Base-by-base conservation (phyloP, 2,329 filamentous ascomycete species). In the Fusarium sulawesiense region DNA sequence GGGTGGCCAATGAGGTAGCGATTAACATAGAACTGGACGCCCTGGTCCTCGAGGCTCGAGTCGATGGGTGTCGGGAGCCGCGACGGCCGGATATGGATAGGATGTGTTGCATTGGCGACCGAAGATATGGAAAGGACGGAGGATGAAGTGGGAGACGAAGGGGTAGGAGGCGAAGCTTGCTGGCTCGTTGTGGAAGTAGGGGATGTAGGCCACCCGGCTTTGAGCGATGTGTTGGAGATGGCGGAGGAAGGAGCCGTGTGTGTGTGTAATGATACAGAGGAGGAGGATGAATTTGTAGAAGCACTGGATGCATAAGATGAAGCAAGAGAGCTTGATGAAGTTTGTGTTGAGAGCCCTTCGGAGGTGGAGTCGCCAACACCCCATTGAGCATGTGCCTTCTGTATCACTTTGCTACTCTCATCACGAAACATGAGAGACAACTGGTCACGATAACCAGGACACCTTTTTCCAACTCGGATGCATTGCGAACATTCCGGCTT, bases 401-500 rank as follows among this genome's bases (percentile, higher is more conserved):
- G 84, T 27, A 88, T 86, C 47, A 90, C 88, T 72, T 89, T 87
- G 71, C 82, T 86, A 72, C 86, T 90, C 78, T 91, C 88, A 79
- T 91, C 88, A 40, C 88, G 87, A 75, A 91, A 91, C 84, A 91
- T 87, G 60, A 91, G 80, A 32, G 88, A 88, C 34, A 90, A 79
- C 76, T 89, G 87, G 68, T 91, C 88, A 70, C 89, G 84, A 73
- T 91, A 91, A 9, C 89, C 89, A 21, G 88, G 87, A 71, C 89
- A 91, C 72, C 81, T 84, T 77, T 88, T 87, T 73, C 84, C 83
- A 47, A 88, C 84, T 42, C 88, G 86, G 46, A 85, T 80, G 75
- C 89, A 91, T 81, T 91, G 88, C 25, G 87, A 87, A 73, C 89
- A 91, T 73, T 87, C 83, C 7, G 89, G 88, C 42, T 81, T 82